phyloP scores from a whole-genome alignment of 306 rosid species.

The Cucumis cinereus region DNA sequence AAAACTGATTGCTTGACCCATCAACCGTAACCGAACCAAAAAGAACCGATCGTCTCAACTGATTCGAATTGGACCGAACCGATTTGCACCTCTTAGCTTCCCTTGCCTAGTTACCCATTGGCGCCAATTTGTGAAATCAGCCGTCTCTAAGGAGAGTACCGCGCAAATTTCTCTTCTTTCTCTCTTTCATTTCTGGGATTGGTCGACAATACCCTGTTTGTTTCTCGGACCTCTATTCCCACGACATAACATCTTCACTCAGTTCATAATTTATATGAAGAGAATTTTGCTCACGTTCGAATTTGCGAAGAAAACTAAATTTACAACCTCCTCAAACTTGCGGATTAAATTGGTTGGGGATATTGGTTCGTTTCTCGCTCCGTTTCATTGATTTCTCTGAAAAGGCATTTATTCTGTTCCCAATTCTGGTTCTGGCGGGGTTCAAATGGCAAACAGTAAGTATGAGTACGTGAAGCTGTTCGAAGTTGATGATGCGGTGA shows the following conservation, averaged over 20 bases:
- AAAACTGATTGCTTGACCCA: not conserved
- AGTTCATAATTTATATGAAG: not conserved
- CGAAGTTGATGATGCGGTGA: conserved; percentile 60
- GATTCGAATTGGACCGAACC: not conserved
- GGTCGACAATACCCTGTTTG: not conserved
- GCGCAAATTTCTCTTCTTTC: not conserved
- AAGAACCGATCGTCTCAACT: not conserved
- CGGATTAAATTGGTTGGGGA: not conserved
- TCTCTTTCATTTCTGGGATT: not conserved
- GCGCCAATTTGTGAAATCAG: not conserved
- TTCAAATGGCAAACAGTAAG: conserved; percentile 62
- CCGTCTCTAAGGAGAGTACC: not conserved
- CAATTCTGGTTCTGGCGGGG: not conserved
- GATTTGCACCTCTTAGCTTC: not conserved
- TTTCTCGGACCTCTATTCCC: not conserved
- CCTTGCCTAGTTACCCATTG: not conserved
- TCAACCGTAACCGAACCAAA: not conserved
- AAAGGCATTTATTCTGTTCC: not conserved
- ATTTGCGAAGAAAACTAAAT: not conserved
- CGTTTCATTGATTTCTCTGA: not conserved
- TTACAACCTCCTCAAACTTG: not conserved
- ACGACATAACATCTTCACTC: not conserved
- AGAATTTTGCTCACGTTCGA: not conserved
- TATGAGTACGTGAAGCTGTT: conserved; percentile 72
- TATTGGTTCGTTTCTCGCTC: not conserved